A percentile compares a stretch with the other conserved stretches of the same genome.
Conservation (phyloP, 2,329 filamentous ascomycete species). For the Coniella lustricola region DNA sequence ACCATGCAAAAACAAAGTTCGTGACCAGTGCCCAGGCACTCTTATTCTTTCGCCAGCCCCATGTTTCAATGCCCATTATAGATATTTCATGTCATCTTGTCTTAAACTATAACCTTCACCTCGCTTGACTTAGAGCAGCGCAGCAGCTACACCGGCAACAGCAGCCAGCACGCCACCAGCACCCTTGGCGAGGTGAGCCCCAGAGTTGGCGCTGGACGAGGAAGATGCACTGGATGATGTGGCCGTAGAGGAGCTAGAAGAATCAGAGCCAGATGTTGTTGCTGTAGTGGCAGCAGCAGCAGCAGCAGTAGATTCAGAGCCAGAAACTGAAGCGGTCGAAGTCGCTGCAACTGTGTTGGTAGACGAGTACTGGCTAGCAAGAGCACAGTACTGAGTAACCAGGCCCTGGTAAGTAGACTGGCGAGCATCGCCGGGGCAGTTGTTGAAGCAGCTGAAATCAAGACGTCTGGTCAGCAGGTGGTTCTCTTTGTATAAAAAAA, state of each 20-base stretch:
- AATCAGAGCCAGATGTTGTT: slow-evolving; percentile 6
- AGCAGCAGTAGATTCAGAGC: no score
- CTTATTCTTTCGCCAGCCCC: no score
- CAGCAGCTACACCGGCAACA: slow-evolving; percentile 26
- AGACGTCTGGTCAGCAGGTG: not conserved
- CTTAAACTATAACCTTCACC: not conserved
- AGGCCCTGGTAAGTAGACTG: slow-evolving; percentile 28
- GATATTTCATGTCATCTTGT: not conserved
- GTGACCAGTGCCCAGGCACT: no score
- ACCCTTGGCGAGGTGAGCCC: slow-evolving; percentile 18
- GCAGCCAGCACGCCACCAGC: slow-evolving; percentile 26
- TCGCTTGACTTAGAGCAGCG: slow-evolving; percentile 21
- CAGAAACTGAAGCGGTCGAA: slow-evolving; percentile 1
- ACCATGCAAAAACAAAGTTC: no score
- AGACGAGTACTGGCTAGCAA: slow-evolving; percentile 34
- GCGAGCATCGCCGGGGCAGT: slow-evolving; percentile 45
- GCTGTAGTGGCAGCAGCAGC: slow-evolving; percentile 18
- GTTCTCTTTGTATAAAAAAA: not conserved
- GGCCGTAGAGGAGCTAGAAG: slow-evolving; percentile 13
- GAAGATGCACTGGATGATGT: not conserved
- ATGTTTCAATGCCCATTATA: not conserved
- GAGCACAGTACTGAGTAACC: slow-evolving; percentile 37
- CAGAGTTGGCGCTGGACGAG: slow-evolving; percentile 11
- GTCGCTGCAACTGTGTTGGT: slow-evolving; percentile 19
- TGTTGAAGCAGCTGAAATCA: slow-evolving; percentile 41